Percentiles rank a stretch among this genome's conserved stretches.
Evolutionary conservation across 2,329 filamentous ascomycete genomes (phyloP).

Genomic region (Fusarium palustre): DNA sequence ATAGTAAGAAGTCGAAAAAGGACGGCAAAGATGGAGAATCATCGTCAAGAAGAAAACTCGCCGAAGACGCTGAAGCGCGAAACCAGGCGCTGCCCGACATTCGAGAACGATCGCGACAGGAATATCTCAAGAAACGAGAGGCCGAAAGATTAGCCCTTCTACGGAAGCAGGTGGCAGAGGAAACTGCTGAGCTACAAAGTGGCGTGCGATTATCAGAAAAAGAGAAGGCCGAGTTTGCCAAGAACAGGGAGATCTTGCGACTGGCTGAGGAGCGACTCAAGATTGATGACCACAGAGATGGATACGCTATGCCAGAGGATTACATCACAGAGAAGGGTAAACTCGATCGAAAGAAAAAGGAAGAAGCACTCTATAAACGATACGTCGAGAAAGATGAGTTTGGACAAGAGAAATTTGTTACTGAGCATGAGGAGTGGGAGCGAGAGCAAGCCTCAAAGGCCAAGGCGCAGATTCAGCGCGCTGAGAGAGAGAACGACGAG

Average conservation of each 20-base stretch:
- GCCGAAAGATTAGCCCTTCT: constrained; percentile 86
- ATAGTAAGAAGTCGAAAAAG: constrained; percentile 77
- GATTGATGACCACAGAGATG: constrained; percentile 92
- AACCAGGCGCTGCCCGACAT: constrained; percentile 82
- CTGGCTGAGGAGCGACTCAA: constrained; percentile 85
- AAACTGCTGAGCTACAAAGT: constrained; percentile 82
- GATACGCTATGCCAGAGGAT: constrained; percentile 92
- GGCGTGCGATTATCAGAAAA: constrained; percentile 79
- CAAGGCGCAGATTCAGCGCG: constrained; percentile 82
- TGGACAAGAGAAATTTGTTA: constrained; percentile 89
- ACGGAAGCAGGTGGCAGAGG: constrained; percentile 89
- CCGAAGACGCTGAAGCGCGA: constrained; percentile 71
- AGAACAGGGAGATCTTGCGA: constrained; percentile 84
- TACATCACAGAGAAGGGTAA: constrained; percentile 96
- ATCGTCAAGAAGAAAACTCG: constrained; percentile 64
- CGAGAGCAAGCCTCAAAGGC: constrained; percentile 88
- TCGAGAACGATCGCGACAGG: constrained; percentile 85
- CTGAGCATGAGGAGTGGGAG: constrained; percentile 97
- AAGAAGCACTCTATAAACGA: constrained; percentile 88
- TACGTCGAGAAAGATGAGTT: constrained; percentile 90
- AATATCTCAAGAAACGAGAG: constrained; percentile 94
- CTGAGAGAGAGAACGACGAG: constrained; percentile 81
- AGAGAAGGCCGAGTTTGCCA: constrained; percentile 89
- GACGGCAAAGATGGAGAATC: constrained; percentile 68
- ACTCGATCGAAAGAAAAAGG: constrained; percentile 86